A percentile compares a stretch with the other conserved stretches of the same genome.
phyloP scores from a whole-genome alignment of 164 flowering plant species.

The Nymphaea thermarum region DNA sequence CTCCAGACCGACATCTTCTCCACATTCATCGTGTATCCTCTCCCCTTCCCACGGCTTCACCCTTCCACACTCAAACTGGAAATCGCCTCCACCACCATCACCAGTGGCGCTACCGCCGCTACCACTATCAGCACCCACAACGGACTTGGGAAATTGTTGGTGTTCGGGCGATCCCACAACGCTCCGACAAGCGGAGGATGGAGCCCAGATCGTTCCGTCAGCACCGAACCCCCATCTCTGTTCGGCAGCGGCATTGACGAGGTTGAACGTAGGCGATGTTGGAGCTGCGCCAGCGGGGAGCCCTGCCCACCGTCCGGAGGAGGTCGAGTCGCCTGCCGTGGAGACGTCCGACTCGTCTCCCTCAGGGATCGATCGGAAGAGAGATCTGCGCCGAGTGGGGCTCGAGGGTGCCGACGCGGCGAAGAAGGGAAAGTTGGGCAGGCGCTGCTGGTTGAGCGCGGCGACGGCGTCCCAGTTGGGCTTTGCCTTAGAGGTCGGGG shows the following conservation, averaged over 20 bases:
- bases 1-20: constrained; percentile 33
- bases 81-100: constrained; percentile 37
- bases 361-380: constrained; percentile 63
- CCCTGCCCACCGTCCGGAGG: constrained; percentile 50
- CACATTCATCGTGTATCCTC: constrained; percentile 51
- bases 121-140: constrained; percentile 6
- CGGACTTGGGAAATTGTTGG: no score
- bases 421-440: constrained; percentile 42
- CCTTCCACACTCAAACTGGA: constrained; percentile 36
- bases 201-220: background rate
- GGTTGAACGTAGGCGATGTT: constrained; percentile 78
- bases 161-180: no score
- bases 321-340: constrained; percentile 26
- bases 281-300: constrained; percentile 32
- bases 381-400: constrained; percentile 47
- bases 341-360: constrained; percentile 77
- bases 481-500: constrained; percentile 48
- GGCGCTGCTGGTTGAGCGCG: constrained; percentile 14
- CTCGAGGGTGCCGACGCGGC: constrained; percentile 91
- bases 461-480: constrained; percentile 49
- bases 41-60: constrained; percentile 96
- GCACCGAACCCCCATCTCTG: constrained; percentile 10
- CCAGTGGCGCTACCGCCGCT: constrained; percentile 24
- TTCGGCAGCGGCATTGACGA: constrained; percentile 37
- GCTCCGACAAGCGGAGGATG: no score